Percentiles rank a stretch among this genome's conserved stretches.
Conservation (phyloP, 2,329 filamentous ascomycete genomes). For the Fusarium chlamydosporum region DNA sequence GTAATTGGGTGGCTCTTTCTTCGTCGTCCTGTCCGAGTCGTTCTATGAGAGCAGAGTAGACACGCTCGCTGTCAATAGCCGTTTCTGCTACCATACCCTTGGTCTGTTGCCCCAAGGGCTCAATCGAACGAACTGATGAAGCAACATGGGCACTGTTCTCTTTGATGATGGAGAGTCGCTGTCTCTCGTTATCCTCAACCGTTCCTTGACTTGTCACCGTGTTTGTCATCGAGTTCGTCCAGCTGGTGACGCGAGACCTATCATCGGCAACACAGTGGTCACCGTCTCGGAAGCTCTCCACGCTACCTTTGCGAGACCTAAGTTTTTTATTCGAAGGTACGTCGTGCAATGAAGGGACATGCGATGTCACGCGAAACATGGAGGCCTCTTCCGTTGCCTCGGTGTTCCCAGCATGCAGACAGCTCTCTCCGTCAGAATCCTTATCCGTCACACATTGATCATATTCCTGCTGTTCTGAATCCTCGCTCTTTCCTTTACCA, state of each 20-base stretch:
- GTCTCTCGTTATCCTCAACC: constrained; percentile 63
- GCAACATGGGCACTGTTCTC: constrained; percentile 63
- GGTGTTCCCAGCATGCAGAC: constrained; percentile 54
- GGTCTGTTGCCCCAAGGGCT: constrained; percentile 29
- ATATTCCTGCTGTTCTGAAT: constrained; percentile 16
- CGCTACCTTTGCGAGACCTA: constrained; percentile 68
- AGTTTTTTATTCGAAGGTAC: constrained; percentile 63
- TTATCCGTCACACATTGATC: constrained; percentile 26
- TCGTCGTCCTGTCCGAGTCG: constrained; percentile 60
- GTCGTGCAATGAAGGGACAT: constrained; percentile 65
- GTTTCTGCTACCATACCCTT: constrained; percentile 44
- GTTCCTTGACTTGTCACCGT: constrained; percentile 63
- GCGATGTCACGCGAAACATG: constrained; percentile 64
- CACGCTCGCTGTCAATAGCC: constrained; percentile 67
- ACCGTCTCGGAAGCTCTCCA: constrained; percentile 64
- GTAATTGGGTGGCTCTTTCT: background rate
- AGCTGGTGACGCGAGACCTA: constrained; percentile 78
- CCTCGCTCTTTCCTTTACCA: constrained; percentile 47
- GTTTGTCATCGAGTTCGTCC: constrained; percentile 74
- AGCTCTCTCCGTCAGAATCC: constrained; percentile 51
- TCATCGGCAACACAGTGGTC: constrained; percentile 61
- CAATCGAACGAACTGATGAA: constrained; percentile 55
- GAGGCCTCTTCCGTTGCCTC: constrained; percentile 59
- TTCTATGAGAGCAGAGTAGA: constrained; percentile 76
- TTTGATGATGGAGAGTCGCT: constrained; percentile 75